Conservation (phyloP, 352 stramenopile genomes). For the Globisporangium alternatum region DNA sequence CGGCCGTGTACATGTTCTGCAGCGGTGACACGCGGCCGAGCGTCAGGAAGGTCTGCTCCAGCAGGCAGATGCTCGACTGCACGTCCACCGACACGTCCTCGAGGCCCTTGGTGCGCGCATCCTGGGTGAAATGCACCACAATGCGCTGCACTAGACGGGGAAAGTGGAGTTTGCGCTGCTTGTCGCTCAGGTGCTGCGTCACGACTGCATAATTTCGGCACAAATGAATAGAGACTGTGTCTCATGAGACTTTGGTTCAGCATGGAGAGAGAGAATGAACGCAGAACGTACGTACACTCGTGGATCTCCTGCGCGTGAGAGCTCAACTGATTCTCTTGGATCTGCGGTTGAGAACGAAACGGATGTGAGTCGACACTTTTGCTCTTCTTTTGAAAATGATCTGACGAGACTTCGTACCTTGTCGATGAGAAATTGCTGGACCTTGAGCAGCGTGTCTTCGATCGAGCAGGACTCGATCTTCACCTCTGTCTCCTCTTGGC, state of each 20-base stretch:
- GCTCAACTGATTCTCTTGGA: slow-evolving; percentile 50
- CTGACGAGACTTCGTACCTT: slow-evolving; percentile 22
- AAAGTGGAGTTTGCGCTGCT: slow-evolving; percentile 35
- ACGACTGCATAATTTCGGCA: slow-evolving; percentile 24
- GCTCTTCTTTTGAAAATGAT: neutral
- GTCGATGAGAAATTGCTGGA: slow-evolving; percentile 33
- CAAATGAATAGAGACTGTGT: neutral
- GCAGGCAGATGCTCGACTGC: slow-evolving; percentile 61
- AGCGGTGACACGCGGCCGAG: slow-evolving; percentile 57
- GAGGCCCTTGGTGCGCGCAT: slow-evolving; percentile 23
- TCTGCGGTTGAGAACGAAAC: slow-evolving; percentile 18
- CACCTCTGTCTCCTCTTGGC: neutral
- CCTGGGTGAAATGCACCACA: slow-evolving; percentile 30
- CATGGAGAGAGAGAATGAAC: neutral
- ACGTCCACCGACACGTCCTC: slow-evolving; percentile 57
- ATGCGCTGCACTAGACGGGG: slow-evolving; percentile 39
- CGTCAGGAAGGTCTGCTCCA: slow-evolving; percentile 61
- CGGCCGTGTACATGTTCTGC: slow-evolving; percentile 72
- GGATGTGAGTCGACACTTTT: neutral
- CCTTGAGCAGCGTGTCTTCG: slow-evolving; percentile 23
- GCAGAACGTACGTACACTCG: slow-evolving; percentile 34
- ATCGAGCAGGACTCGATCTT: slow-evolving; percentile 26
- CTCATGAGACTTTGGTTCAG: neutral
- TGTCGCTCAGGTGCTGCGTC: slow-evolving; percentile 32
- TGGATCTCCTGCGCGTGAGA: slow-evolving; percentile 50